phyloP scores from a whole-genome alignment of 805 yeast genomes.

The Grigorovia humatica region DNA sequence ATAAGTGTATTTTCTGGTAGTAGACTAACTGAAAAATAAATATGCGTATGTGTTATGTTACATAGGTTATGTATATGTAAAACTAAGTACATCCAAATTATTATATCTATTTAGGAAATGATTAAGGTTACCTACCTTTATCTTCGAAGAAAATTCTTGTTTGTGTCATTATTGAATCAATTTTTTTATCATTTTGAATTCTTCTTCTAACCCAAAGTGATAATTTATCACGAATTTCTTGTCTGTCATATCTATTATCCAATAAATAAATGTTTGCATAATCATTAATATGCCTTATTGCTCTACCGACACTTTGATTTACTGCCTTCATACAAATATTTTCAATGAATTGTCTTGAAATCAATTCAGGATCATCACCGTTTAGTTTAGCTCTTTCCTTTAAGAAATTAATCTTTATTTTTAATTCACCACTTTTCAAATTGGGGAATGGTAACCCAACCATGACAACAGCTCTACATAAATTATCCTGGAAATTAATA shows the following conservation, averaged over 20 bases:
- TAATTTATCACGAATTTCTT: slow-evolving; percentile 44
- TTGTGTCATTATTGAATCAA: slow-evolving; percentile 11
- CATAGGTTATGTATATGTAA: too few species aligned
- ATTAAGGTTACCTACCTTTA: neutral
- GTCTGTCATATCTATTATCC: slow-evolving; percentile 48
- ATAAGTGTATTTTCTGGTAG: slow-evolving; percentile 25
- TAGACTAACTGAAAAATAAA: slow-evolving; percentile 1
- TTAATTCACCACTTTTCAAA: slow-evolving; percentile 66
- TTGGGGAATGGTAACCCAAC: slow-evolving; percentile 88
- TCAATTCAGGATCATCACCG: slow-evolving; percentile 34
- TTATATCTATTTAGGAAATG: neutral
- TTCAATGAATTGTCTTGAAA: slow-evolving; percentile 55
- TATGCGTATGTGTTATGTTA: neutral
- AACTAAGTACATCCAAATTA: too few species aligned
- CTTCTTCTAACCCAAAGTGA: slow-evolving; percentile 66
- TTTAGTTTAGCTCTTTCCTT: slow-evolving; percentile 45
- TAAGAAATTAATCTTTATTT: slow-evolving; percentile 58
- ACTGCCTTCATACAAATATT: slow-evolving; percentile 84
- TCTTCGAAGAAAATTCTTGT: slow-evolving; percentile 18
- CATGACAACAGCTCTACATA: slow-evolving; percentile 83
- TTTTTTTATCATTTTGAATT: slow-evolving; percentile 14
- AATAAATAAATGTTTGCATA: slow-evolving; percentile 65
- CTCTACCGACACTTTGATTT: slow-evolving; percentile 86
- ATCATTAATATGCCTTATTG: slow-evolving; percentile 76
- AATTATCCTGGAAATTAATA: slow-evolving; percentile 74